Percentiles rank a stretch among this genome's conserved stretches.
Evolutionary conservation across 495 filamentous ascomycete genomes (phyloP).

Genomic region (Glarea lozoyensis): DNA sequence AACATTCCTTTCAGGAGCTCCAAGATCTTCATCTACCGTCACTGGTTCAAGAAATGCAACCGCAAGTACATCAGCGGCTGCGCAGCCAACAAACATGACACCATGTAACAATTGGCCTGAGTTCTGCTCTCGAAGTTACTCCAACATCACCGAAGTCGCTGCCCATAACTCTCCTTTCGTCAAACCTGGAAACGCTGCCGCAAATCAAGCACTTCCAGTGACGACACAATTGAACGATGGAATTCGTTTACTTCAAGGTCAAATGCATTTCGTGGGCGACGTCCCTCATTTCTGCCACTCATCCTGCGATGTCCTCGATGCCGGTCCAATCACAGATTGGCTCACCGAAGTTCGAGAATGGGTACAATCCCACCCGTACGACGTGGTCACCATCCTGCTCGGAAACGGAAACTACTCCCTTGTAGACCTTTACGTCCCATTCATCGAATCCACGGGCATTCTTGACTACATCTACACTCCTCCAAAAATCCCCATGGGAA

Average conservation of each 20-base stretch:
- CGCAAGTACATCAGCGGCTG: constrained; percentile 31
- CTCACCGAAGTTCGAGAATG: constrained; percentile 60
- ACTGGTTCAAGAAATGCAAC: no score
- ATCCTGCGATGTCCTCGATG: constrained; percentile 74
- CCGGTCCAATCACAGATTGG: constrained; percentile 69
- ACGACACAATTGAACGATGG: constrained; percentile 78
- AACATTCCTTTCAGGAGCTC: no score
- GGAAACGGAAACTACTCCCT: constrained; percentile 57
- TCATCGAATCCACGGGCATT: constrained; percentile 59
- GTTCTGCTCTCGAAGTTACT: constrained; percentile 74
- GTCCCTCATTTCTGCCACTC: constrained; percentile 63
- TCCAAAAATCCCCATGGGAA: constrained; percentile 52
- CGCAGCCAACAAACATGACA: constrained; percentile 52
- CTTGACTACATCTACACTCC: constrained; percentile 63
- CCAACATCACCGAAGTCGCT: constrained; percentile 83
- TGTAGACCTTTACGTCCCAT: constrained; percentile 13
- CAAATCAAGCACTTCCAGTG: constrained; percentile 70
- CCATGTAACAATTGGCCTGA: constrained; percentile 83
- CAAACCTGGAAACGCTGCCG: constrained; percentile 46
- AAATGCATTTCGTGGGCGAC: constrained; percentile 34
- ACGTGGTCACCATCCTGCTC: constrained; percentile 81
- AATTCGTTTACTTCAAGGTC: constrained; percentile 85
- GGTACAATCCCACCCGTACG: constrained; percentile 72
- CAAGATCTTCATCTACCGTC: no score
- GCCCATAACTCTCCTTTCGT: constrained; percentile 86